These are phyloP conservation scores for Toxoplasma gondii DNA, from an alignment of 169 alveolate genomes.

Conservation along the genomic window DNA sequence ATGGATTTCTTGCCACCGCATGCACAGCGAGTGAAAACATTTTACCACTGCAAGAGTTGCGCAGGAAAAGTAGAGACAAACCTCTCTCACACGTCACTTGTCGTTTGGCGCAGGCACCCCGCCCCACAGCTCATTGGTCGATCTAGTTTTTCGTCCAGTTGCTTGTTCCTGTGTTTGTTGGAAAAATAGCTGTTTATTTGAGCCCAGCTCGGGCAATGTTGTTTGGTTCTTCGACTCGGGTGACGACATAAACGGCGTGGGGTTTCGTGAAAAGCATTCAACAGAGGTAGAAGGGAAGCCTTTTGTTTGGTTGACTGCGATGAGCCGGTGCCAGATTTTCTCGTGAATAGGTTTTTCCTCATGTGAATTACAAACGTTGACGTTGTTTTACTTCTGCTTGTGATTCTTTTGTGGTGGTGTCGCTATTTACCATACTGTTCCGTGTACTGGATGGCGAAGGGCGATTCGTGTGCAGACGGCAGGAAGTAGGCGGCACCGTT, in stretches of 20 bases:
- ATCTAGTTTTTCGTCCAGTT: background rate
- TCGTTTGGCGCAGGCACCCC: background rate
- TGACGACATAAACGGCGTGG: background rate
- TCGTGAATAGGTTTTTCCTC: background rate
- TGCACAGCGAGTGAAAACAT: background rate
- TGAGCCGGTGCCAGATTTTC: background rate
- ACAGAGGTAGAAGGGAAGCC: background rate
- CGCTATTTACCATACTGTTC: background rate
- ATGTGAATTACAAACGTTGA: background rate
- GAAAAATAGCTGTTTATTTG: background rate
- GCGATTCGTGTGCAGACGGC: background rate
- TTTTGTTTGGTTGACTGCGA: background rate
- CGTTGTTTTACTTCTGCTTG: background rate
- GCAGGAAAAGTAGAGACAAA: slow-evolving; percentile 1
- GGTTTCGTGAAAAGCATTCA: background rate
- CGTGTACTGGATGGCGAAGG: background rate
- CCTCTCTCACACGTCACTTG: background rate
- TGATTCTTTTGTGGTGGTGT: background rate
- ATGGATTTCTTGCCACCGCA: background rate
- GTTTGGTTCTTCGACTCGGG: background rate
- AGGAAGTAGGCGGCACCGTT: background rate
- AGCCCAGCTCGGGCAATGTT: background rate
- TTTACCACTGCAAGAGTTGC: background rate
- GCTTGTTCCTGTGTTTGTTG: background rate
- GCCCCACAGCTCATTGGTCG: background rate